Conservation (phyloP, 78 protist genomes). For the slime mould (Dictyostelium discoideum) region DNA sequence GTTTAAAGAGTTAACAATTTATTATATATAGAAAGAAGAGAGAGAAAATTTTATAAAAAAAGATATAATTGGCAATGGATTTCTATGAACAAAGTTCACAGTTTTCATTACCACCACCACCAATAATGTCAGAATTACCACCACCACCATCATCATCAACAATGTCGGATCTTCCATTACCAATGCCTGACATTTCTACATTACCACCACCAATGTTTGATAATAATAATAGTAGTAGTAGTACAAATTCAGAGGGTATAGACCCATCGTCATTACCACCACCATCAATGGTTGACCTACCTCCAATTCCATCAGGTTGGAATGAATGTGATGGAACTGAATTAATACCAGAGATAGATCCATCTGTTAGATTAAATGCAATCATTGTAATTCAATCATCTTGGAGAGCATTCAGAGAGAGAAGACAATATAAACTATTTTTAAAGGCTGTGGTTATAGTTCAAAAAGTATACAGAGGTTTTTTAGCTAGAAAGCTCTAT, state of each 20-base stretch:
- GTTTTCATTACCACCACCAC: background rate
- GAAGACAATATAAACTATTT: background rate
- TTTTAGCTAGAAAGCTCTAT: constrained; percentile 39
- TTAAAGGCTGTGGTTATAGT: background rate
- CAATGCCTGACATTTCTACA: background rate
- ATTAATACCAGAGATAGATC: constrained; percentile 21
- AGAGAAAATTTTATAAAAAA: background rate
- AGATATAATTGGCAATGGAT: background rate
- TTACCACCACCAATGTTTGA: background rate
- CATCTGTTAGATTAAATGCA: constrained; percentile 14
- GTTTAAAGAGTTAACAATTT: too few species aligned
- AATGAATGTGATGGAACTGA: constrained; percentile 9
- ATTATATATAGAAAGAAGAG: background rate
- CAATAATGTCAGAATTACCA: constrained; percentile 6
- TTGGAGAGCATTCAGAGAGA: constrained; percentile 42
- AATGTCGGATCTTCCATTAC: background rate
- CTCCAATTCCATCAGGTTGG: constrained; percentile 7
- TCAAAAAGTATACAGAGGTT: constrained; percentile 56
- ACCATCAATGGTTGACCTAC: background rate
- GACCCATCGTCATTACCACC: background rate
- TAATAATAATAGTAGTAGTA: background rate
- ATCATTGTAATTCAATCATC: constrained; percentile 20
- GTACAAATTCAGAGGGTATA: background rate
- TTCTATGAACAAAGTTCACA: background rate
- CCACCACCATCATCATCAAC: background rate